These are phyloP conservation scores for Coemansia sp. DNA, from an alignment of 192 early-diverging fungal genomes.

Conservation along the genomic window DNA sequence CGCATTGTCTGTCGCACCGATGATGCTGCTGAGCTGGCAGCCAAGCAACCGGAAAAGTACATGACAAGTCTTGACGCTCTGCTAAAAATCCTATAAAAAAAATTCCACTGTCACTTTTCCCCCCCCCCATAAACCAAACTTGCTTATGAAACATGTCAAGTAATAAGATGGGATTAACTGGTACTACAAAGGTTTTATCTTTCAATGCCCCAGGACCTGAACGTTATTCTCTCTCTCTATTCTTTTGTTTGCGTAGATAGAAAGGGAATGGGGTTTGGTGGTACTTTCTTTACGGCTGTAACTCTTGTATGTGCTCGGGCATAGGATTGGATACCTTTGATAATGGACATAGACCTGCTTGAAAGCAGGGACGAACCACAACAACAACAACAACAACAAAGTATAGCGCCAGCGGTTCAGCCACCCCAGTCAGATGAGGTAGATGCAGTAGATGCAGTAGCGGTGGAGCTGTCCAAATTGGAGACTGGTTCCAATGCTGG, in stretches of 20 bases:
- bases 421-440: background rate
- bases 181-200: too few relatives aligned
- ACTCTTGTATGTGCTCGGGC: too few relatives aligned
- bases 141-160: too few relatives aligned
- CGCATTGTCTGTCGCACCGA: conserved; percentile 16
- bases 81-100: conserved; percentile 4
- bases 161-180: too few relatives aligned
- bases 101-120: too few relatives aligned
- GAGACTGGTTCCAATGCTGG: background rate
- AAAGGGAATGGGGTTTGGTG: too few relatives aligned
- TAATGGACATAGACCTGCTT: conserved; percentile 16
- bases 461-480: background rate
- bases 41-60: conserved; percentile 5
- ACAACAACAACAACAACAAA: too few relatives aligned
- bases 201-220: too few relatives aligned
- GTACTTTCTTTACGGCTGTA: too few relatives aligned
- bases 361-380: conserved; percentile 3
- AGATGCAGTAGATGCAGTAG: background rate
- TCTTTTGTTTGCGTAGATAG: background rate
- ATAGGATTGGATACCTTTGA: too few relatives aligned
- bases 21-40: background rate
- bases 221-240: too few relatives aligned
- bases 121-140: background rate
- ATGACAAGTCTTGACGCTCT: conserved; percentile 11
- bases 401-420: conserved; percentile 11